These are phyloP conservation scores for Bacidia gigantensis DNA, from an alignment of 495 filamentous ascomycete genomes.

Conservation along the genomic window DNA sequence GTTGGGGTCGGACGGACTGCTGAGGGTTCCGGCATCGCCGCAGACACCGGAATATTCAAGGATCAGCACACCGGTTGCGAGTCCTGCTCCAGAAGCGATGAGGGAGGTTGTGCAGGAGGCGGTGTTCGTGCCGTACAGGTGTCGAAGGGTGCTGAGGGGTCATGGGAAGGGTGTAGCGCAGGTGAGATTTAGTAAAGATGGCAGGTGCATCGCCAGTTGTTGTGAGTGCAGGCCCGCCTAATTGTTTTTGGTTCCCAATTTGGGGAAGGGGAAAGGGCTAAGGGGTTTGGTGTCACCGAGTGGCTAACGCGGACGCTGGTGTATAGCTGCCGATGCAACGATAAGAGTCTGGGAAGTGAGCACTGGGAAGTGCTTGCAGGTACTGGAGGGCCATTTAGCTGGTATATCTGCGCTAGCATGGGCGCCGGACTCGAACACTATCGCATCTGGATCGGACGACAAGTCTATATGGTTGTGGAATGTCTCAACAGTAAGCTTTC, in stretches of 20 bases:
- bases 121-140: slow-evolving; percentile 39
- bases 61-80: slow-evolving; percentile 14
- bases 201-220: slow-evolving; percentile 75
- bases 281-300: background rate
- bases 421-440: slow-evolving; percentile 70
- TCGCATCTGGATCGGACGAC: slow-evolving; percentile 90
- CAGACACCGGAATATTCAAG: slow-evolving; percentile 12
- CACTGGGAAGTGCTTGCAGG: slow-evolving; percentile 67
- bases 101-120: slow-evolving; percentile 5
- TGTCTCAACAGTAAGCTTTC: slow-evolving; percentile 48
- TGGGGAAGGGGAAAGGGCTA: background rate
- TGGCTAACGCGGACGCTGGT: slow-evolving; percentile 2
- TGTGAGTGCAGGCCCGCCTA: slow-evolving; percentile 34
- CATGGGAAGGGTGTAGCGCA: slow-evolving; percentile 70
- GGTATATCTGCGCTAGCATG: slow-evolving; percentile 84
- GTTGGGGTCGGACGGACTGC: background rate
- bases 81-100: slow-evolving; percentile 1
- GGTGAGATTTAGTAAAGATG: slow-evolving; percentile 82
- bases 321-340: slow-evolving; percentile 63
- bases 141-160: slow-evolving; percentile 52
- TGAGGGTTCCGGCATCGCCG: background rate
- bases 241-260: background rate
- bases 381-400: slow-evolving; percentile 84
- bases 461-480: slow-evolving; percentile 94
- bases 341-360: slow-evolving; percentile 79